Evolutionary conservation across 2,329 filamentous ascomycete genomes (phyloP).

Genomic region (Orbilia ellipsospora): DNA sequence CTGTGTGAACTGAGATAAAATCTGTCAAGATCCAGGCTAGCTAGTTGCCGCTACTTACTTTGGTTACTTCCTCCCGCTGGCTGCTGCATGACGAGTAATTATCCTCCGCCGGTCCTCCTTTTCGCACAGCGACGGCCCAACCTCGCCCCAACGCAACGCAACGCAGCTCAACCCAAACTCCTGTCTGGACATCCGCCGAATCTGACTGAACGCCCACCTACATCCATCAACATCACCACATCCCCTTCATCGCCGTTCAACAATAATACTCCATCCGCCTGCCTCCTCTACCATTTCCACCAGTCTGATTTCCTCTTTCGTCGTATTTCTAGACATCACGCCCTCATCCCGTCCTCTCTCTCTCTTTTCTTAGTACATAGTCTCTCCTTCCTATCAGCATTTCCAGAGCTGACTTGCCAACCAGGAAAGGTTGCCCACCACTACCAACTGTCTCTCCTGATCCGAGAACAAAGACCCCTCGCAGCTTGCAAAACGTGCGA

Average conservation of each 20-base stretch:
- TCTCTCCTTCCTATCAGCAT: conserved; percentile 10
- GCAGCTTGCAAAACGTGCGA: conserved; percentile 7
- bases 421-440: conserved; percentile 59
- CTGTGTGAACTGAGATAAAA: too few species aligned
- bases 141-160: not conserved
- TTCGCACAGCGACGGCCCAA: not conserved
- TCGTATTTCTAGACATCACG: conserved; percentile 24
- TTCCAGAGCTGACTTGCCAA: conserved; percentile 59
- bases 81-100: not conserved
- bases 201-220: not conserved
- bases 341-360: conserved; percentile 18
- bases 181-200: not conserved
- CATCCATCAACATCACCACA: not conserved
- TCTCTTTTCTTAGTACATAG: not conserved
- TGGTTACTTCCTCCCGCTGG: too few species aligned
- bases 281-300: not conserved
- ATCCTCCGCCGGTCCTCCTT: not conserved
- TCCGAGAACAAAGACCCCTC: conserved; percentile 23
- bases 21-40: too few species aligned
- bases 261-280: not conserved
- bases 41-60: too few species aligned
- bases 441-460: conserved; percentile 18
- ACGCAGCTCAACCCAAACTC: not conserved
- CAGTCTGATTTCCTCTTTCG: not conserved
- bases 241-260: not conserved